Base-by-base conservation (phyloP, 148 eudicot genomes). In the Rhododendron ferrugineum region DNA sequence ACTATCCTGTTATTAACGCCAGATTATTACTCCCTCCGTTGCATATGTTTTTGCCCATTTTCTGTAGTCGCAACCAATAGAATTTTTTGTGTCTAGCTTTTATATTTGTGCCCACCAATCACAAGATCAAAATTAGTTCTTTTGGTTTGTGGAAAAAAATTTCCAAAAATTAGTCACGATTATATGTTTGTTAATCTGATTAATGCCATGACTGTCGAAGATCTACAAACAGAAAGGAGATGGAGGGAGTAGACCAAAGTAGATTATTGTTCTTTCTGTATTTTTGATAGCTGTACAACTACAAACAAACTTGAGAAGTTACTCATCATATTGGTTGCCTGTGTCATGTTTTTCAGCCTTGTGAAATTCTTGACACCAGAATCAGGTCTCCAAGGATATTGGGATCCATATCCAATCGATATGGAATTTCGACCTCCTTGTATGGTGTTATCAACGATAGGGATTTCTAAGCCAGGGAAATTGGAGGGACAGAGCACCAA, bases 351-450 rank as follows among this genome's bases (percentile, higher is more conserved):
- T 85, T 72, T 86, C 96, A 97, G 99, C 93, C 88, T 97, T 84
- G 99, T 97, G 89, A 95, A 94, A 85, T 96, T 96, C 89, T 92
- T 94, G 95, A 94, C 99, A 37, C 99, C 97, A 7, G 88, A 92
- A 86, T 92, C 95, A 30, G 95, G 97, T 46, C 95, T 96, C 54
- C 93, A 95, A 90, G 98, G 99, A 54, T 93, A 93, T 80, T 96
- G 98, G 99, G 99, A 96, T 85, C 99, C 98, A 0, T 96, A 95
- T 87, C 99, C 98, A 26, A 96, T 96, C 37, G 99, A 96, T 73
- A 96, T 95, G 99, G 99, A 95, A 89, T 95, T 96, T 82, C 86
- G 91, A 78, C 99, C 99, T 47, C 98, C 99, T 72, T 96, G 99
- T 87, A 96, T 95, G 91, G 99, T 96, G 54, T 89, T 95, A 44